Evolutionary conservation across 2,329 filamentous ascomycete species (phyloP), one percentile per base, ranked within the genome.

Genomic region (Tricladium varicosporioides): DNA sequence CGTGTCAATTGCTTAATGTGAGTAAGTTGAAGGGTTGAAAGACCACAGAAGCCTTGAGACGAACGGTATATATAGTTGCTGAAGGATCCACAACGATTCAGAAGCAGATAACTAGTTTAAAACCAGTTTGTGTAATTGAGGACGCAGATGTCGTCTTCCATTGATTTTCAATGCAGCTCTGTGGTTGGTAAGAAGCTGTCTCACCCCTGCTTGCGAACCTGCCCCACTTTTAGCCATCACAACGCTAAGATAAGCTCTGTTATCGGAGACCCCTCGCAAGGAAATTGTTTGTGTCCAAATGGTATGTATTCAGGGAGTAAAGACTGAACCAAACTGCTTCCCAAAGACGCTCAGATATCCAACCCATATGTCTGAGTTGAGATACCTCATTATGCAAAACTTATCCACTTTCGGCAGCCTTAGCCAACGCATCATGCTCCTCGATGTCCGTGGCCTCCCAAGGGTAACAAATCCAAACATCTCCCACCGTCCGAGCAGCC

Each of bases 401-500:
- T 27, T 16, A 5, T 48, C 51, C 64, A 65, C 36, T 56, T 60
- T 18, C 27, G 15, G 57, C 47, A 33, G 63, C 36, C 51, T 45
- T 76, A 15, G 91, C 89, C 57, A 87, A 72, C 59, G 77, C 75
- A 75, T 97, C 93, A 72, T 97, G 93, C 80, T 92, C 90, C 27
- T 96, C 91, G 70, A 97, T 97, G 72, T 97, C 90, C 33, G 76
- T 88, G 45, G 94, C 94, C 78, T 97, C 94, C 94, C 94, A 99
- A 14, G 94, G 94, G 76, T 99, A 99, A 81, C 91, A 95, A 73
- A 97, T 97, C 94, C 94, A 99, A 64, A 92, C 87, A 75, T 99
- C 93, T n/a, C 83, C 84, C 32, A 95, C 89, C 5, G 93, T 97
- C 70, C 88, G 80, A 18, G 94, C 91, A 18, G 94, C 94, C 65